Evolutionary conservation across 163 green algal species (phyloP), one percentile per base, ranked within the genome.

Genomic region (Trebouxia gelatinosa): DNA sequence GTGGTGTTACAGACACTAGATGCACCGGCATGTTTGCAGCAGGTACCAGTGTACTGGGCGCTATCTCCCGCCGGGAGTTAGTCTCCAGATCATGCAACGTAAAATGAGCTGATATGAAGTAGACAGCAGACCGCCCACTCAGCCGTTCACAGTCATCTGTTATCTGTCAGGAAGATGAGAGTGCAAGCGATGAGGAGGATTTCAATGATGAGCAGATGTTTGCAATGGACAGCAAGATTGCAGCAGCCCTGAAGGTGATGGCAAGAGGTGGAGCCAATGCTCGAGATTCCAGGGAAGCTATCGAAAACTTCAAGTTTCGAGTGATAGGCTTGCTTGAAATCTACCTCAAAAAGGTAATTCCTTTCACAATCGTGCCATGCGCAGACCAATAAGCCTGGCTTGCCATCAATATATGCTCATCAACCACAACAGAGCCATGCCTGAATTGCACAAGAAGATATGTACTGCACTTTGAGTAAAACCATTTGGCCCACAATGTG

Each of bases 151-250:
- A n/a, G n/a, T n/a, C n/a, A n/a, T n/a, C n/a, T n/a, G n/a, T n/a
- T n/a, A n/a, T n/a, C n/a, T n/a, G n/a, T n/a, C n/a, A n/a, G n/a
- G n/a, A n/a, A n/a, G n/a, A n/a, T n/a, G n/a, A n/a, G n/a, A n/a
- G n/a, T n/a, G n/a, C n/a, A n/a, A 72, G 35, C 35, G 81, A 86
- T 35, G 80, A 83, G 17, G 82, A 84, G 32, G 82, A n/a, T n/a
- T 80, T 87, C 76, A 81, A 85, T 46, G 89, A 94, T 57, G 89
- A 89, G 50, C 80, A 84, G 19, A 93, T 93, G 89, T 92, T 93
- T 71, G 40, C 74, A 7, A 89, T 93, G 87, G 89, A 93, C 66
- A 66, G 66, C 40, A 86, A 85, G 78, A 77, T 93, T 57, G 88
- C 82, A 11, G 85, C 87, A 48, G 88, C 83, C 40, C 86, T 89